Percentiles rank a stretch among this genome's conserved stretches.
These are phyloP conservation scores for Coriaria nepalensis DNA, from an alignment of 306 rosid species.

Conservation along the genomic window DNA sequence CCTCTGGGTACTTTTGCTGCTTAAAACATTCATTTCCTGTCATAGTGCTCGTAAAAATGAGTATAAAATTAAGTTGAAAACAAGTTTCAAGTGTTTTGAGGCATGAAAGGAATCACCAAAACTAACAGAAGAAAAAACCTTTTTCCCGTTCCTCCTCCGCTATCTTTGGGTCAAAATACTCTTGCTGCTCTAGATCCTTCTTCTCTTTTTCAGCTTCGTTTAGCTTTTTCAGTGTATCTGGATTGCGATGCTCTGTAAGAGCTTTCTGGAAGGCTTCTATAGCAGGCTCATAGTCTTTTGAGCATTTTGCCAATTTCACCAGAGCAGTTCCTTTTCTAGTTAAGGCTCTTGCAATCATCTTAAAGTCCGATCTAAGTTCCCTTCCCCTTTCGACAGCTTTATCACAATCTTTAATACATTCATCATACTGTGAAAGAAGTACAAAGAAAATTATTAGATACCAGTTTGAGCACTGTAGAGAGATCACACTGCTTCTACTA, in stretches of 20 bases:
- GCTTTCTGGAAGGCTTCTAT: slow-evolving; percentile 86
- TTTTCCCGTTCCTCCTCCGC: slow-evolving; percentile 96
- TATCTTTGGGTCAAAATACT: slow-evolving; percentile 64
- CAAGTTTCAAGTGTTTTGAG: too few relatives aligned
- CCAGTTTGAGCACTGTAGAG: too few relatives aligned
- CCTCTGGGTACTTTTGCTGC: slow-evolving; percentile 85
- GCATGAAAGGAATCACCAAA: background rate
- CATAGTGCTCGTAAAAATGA: too few relatives aligned
- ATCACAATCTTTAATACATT: slow-evolving; percentile 83
- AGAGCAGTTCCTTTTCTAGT: slow-evolving; percentile 89
- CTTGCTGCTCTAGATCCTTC: slow-evolving; percentile 82
- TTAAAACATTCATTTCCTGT: slow-evolving; percentile 82
- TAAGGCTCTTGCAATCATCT: slow-evolving; percentile 86
- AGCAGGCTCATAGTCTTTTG: slow-evolving; percentile 75
- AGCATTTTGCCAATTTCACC: slow-evolving; percentile 58
- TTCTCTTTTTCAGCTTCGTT: slow-evolving; percentile 81
- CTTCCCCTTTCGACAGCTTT: slow-evolving; percentile 92
- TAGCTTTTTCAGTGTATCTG: slow-evolving; percentile 74
- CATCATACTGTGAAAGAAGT: slow-evolving; percentile 42
- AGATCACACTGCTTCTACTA: too few relatives aligned
- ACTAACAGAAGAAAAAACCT: slow-evolving; percentile 26
- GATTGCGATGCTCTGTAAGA: slow-evolving; percentile 94
- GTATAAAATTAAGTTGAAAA: too few relatives aligned
- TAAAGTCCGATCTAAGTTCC: slow-evolving; percentile 76
- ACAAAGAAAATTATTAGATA: background rate